phyloP scores from a whole-genome alignment of 306 rosid species.

The Luffa aegyptiaca region DNA sequence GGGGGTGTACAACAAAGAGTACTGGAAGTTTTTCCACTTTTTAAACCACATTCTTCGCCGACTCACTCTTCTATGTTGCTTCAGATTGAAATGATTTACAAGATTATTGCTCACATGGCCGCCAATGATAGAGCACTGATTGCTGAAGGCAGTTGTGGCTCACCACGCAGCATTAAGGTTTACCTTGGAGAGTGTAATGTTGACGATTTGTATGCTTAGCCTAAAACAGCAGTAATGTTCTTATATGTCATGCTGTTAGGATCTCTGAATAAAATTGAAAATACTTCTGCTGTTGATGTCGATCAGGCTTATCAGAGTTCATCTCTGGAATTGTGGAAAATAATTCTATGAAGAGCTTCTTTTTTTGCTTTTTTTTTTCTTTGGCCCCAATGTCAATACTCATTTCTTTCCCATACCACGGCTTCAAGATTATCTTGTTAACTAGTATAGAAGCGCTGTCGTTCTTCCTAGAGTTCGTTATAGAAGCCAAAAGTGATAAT shows the following conservation, averaged over 20 bases:
- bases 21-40: no score
- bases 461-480: neutral
- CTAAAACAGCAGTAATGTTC: neutral
- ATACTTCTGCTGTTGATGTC: neutral
- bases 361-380: neutral
- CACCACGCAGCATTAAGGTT: slow-evolving; percentile 81
- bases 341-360: neutral
- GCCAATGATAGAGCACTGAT: slow-evolving; percentile 88
- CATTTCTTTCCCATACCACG: neutral
- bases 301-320: neutral
- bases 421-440: neutral
- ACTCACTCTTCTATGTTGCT: neutral
- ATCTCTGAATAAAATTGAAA: neutral
- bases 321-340: neutral
- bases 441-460: neutral
- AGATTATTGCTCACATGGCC: slow-evolving; percentile 81
- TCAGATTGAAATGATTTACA: slow-evolving; percentile 86
- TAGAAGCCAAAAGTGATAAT: no score
- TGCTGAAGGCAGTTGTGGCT: slow-evolving; percentile 87
- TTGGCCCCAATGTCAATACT: neutral
- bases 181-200: slow-evolving; percentile 65
- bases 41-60: neutral
- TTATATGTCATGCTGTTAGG: neutral
- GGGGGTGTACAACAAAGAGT: no score
- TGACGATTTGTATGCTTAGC: slow-evolving; percentile 47